Evolutionary conservation across 306 rosid species (phyloP), one percentile per base, ranked within the genome.

Genomic region (Prinsepia uniflora): DNA sequence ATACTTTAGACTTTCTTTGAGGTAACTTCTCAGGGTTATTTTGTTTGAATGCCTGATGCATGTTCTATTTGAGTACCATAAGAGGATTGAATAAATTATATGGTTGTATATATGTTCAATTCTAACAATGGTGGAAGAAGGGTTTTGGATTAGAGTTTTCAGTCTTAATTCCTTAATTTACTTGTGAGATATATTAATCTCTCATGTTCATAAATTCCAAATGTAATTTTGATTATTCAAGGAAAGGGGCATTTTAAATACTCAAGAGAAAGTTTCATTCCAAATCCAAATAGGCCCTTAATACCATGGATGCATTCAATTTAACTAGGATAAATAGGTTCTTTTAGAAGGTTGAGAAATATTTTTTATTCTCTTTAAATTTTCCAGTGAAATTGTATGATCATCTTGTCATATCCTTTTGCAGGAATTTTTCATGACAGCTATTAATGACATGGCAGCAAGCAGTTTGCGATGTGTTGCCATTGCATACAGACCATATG

Each of bases 381-480:
- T 52, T 48, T 54, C 43, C 5, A 22, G 2, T 63, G 53, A 69
- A 54, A 63, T 0, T 67, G 18, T 41, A 43, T 72, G 55, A 52
- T 58, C n/a, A 19, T 34, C 55, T 55, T 71, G 36, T 63, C 2
- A 30, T 78, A 61, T 56, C 54, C 52, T 63, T 72, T 64, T 76
- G 42, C 85, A 94, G 98, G 92, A 69, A 0, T 73, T 77, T 80
- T 89, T 94, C 68, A 82, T 47, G 83, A 76, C 47, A 61, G 83
- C 95, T 36, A 94, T 94, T 70, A 75, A 86, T 83, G 82, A 84
- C 63, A 94, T 94, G 98, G 92, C 98, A 74, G 90, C 89, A 65
- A 90, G 81, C 68, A 90, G 98, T 81, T 75, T 94, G 92, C 88
- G 98, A 45, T 94, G 98, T 65, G 91, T 94, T 54, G 97, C 96